These are phyloP conservation scores for Gracilariopsis chorda DNA, from an alignment of 23 red algal species.

Conservation along the genomic window DNA sequence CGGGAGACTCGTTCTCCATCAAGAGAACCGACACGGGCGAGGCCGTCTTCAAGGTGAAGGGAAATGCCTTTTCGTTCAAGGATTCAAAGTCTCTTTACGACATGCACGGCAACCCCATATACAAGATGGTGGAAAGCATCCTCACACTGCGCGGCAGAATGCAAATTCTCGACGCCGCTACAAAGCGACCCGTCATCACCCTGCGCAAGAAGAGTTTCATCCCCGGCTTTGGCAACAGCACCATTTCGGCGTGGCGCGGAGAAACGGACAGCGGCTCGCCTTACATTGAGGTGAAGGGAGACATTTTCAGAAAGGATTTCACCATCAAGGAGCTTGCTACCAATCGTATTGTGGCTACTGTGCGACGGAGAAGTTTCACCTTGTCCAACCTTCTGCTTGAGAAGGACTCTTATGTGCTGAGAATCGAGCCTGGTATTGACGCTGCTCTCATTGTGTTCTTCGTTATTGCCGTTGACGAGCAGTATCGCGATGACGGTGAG, in stretches of 20 bases:
- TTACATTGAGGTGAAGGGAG: conserved; percentile 56
- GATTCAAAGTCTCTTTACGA: conserved; percentile 63
- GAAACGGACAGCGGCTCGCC: conserved; percentile 25
- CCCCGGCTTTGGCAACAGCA: conserved; percentile 51
- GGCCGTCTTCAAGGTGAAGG: conserved; percentile 53
- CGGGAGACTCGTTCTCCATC: conserved; percentile 59
- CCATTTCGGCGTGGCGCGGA: conserved; percentile 63
- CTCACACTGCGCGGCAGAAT: conserved; percentile 59
- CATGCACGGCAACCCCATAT: conserved; percentile 23
- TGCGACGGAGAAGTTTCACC: conserved; percentile 44
- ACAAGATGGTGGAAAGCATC: conserved; percentile 52
- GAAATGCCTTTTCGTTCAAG: conserved; percentile 57
- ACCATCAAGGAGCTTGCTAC: conserved; percentile 33
- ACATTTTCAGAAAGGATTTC: conserved; percentile 65
- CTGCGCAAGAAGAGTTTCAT: conserved; percentile 67
- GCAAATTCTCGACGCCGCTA: conserved; percentile 34
- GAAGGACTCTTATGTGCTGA: conserved; percentile 57
- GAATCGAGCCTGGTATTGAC: conserved; percentile 46
- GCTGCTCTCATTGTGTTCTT: conserved; percentile 64
- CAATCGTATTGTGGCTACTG: conserved; percentile 29
- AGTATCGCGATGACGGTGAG: conserved; percentile 64
- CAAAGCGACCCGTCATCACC: conserved; percentile 40
- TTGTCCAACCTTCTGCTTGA: conserved; percentile 45
- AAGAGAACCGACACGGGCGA: conserved; percentile 43
- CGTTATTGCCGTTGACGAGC: conserved; percentile 65